phyloP scores from a whole-genome alignment of 352 stramenopile genomes.

The Achlya hypogyna region DNA sequence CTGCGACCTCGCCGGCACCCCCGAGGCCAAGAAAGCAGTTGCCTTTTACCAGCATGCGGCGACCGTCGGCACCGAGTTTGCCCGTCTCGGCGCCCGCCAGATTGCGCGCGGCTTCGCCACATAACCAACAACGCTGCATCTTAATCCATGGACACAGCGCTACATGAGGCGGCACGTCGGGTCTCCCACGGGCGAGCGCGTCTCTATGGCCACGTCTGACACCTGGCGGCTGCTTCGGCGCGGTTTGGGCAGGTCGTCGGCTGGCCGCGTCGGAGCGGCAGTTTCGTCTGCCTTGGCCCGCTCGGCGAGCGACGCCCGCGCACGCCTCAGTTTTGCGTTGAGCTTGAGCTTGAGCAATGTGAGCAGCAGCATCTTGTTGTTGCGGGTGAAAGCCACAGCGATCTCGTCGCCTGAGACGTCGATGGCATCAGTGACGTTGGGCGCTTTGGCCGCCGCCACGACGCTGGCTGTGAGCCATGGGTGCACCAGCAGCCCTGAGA shows the following conservation, averaged over 20 bases:
- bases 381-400: conserved; percentile 53
- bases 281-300: neutral
- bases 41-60: neutral
- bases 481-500: conserved; percentile 40
- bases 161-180: neutral
- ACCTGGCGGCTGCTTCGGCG: neutral
- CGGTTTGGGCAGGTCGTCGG: neutral
- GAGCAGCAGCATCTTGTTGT: conserved; percentile 72
- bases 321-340: neutral
- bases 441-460: neutral
- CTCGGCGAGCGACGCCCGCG: neutral
- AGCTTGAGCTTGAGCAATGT: neutral
- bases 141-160: neutral
- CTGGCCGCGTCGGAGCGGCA: neutral
- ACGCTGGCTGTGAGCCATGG: conserved; percentile 28
- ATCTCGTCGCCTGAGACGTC: conserved; percentile 55
- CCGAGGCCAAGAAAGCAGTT: neutral
- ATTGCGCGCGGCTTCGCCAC: neutral
- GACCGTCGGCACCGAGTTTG: neutral
- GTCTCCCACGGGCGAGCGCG: neutral
- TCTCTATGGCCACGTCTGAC: neutral
- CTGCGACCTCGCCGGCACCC: conserved; percentile 4
- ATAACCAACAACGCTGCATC: neutral
- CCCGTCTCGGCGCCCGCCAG: neutral
- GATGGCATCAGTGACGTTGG: conserved; percentile 17